Evolutionary conservation across 192 early-diverging fungal species (phyloP).

Genomic region (Cetraspora pellucida): DNA sequence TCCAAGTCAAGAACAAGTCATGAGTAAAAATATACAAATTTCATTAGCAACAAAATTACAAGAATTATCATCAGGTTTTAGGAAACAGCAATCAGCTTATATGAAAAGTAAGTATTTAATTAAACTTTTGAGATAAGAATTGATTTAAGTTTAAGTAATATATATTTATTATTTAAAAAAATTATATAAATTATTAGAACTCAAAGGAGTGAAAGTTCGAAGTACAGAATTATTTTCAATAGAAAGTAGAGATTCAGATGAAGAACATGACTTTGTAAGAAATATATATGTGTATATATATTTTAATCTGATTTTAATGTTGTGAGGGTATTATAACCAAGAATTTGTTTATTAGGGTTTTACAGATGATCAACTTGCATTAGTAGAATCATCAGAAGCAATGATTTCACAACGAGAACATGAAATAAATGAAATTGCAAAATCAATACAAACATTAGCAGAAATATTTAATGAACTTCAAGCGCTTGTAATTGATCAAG

Average conservation of each 20-base stretch:
- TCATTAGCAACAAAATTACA: constrained; percentile 89
- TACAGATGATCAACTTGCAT: constrained; percentile 81
- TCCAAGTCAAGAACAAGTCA: constrained; percentile 65
- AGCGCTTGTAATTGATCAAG: constrained; percentile 97
- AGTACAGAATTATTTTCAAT: constrained; percentile 43
- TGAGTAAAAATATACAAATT: constrained; percentile 86
- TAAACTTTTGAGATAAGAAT: not conserved
- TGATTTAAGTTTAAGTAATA: not conserved
- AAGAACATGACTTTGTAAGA: constrained; percentile 36
- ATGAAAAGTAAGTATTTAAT: constrained; percentile 70
- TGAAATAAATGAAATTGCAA: constrained; percentile 91
- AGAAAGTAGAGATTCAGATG: constrained; percentile 38
- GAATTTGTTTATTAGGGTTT: constrained; percentile 65
- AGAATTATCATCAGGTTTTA: constrained; percentile 76
- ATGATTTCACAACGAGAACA: constrained; percentile 82
- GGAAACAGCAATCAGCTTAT: constrained; percentile 87
- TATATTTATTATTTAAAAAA: not conserved
- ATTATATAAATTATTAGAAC: constrained; percentile 37
- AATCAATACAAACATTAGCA: constrained; percentile 86
- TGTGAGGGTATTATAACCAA: too few species aligned
- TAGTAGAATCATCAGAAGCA: constrained; percentile 76
- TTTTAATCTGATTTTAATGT: too few species aligned
- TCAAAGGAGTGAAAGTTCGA: constrained; percentile 44
- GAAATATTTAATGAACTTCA: constrained; percentile 93
- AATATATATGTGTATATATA: too few species aligned